Conservation (phyloP, 495 filamentous ascomycete genomes). For the Xanthoparmelia taractica region DNA sequence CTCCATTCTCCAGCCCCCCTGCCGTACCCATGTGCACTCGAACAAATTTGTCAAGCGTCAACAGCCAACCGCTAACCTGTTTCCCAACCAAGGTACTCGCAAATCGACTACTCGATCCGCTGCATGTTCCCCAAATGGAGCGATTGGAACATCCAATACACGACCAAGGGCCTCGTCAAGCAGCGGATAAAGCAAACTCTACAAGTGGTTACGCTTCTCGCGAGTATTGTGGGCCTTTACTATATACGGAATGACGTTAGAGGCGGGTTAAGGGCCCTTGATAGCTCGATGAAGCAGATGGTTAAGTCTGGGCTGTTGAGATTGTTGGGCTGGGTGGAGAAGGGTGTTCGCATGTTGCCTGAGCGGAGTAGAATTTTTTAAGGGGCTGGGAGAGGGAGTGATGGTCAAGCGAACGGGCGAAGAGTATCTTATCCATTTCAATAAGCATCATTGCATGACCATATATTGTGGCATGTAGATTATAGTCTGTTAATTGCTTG, state of each 20-base stretch:
- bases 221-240: constrained; percentile 20
- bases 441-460: no score
- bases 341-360: neutral
- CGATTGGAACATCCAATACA: constrained; percentile 49
- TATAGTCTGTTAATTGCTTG: no score
- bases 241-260: constrained; percentile 10
- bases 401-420: no score
- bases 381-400: neutral
- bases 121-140: constrained; percentile 51
- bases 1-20: neutral
- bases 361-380: neutral
- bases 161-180: constrained; percentile 36
- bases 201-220: constrained; percentile 23
- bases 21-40: neutral
- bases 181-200: constrained; percentile 23
- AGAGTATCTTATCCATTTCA: no score
- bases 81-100: constrained; percentile 39
- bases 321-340: constrained; percentile 1
- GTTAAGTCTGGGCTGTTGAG: neutral
- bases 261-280: neutral
- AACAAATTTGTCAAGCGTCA: neutral
- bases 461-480: no score
- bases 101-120: constrained; percentile 41
- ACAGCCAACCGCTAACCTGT: constrained; percentile 5
- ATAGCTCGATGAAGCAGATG: neutral